Evolutionary conservation across 2,329 filamentous ascomycete species (phyloP).

Genomic region (Monosporascus sp.): DNA sequence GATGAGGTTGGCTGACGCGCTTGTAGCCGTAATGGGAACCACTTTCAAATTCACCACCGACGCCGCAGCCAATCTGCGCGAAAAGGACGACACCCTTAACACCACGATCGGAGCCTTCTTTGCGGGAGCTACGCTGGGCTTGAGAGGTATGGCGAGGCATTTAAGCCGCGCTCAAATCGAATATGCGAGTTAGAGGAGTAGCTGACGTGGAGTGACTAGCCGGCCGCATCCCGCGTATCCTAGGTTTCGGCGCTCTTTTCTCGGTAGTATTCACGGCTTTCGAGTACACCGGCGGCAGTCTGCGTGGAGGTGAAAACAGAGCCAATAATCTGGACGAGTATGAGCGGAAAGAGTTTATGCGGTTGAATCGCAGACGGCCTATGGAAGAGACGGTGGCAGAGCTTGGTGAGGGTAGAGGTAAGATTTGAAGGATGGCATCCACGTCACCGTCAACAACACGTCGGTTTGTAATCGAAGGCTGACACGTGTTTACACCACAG

Average conservation of each 20-base stretch:
- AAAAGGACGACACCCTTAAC: conserved; percentile 77
- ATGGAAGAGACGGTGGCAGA: conserved; percentile 74
- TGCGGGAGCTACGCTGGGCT: conserved; percentile 65
- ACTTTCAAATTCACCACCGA: conserved; percentile 73
- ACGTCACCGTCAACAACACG: background rate
- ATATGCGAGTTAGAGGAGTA: background rate
- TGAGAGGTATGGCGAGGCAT: conserved; percentile 56
- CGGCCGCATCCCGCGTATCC: conserved; percentile 56
- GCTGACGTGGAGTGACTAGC: conserved; percentile 32
- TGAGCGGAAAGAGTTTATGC: conserved; percentile 67
- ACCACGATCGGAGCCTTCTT: conserved; percentile 71
- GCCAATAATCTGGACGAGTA: conserved; percentile 63
- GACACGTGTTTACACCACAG: conserved; percentile 37
- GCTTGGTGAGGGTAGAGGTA: conserved; percentile 84
- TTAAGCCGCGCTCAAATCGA: background rate
- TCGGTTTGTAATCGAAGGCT: conserved; percentile 2
- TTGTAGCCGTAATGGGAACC: conserved; percentile 63
- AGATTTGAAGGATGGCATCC: conserved; percentile 15
- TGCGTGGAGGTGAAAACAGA: conserved; percentile 43
- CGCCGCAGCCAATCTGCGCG: conserved; percentile 76
- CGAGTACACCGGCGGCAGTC: conserved; percentile 56
- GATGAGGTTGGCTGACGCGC: background rate
- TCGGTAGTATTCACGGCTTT: conserved; percentile 53
- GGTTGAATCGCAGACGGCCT: conserved; percentile 69
- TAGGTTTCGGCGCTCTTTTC: conserved; percentile 56